Evolutionary conservation across 768 basidiomycete species (phyloP).

Genomic region (Serendipita sp.): DNA sequence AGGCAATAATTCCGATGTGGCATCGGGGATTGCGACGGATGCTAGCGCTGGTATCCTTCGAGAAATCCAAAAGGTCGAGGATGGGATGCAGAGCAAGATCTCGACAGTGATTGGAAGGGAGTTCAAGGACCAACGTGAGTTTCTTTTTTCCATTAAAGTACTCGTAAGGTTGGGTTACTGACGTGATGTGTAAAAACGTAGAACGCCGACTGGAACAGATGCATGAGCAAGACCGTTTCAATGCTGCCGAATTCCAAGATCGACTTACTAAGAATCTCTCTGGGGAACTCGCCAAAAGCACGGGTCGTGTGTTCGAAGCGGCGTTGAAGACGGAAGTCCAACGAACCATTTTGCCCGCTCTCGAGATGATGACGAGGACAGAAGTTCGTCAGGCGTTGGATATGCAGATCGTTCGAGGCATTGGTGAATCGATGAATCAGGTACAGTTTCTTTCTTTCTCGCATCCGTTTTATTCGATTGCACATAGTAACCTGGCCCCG

Average conservation of each 20-base stretch:
- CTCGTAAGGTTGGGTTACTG: not conserved
- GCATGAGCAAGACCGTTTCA: constrained; percentile 42
- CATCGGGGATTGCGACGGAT: not conserved
- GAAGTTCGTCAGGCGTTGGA: constrained; percentile 68
- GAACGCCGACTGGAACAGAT: constrained; percentile 76
- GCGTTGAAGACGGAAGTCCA: constrained; percentile 77
- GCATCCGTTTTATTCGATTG: too few relatives aligned
- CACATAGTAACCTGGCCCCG: not conserved
- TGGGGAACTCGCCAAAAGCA: constrained; percentile 71
- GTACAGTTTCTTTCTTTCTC: constrained; percentile 27
- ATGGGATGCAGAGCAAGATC: constrained; percentile 57
- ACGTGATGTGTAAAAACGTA: constrained; percentile 17
- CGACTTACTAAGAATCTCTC: constrained; percentile 81
- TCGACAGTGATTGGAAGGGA: constrained; percentile 70
- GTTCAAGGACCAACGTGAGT: constrained; percentile 79
- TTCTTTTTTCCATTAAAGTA: not conserved
- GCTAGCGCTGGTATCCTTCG: constrained; percentile 23
- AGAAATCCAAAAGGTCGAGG: constrained; percentile 66
- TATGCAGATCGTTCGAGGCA: constrained; percentile 56
- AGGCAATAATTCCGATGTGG: not conserved
- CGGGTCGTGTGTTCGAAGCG: constrained; percentile 75
- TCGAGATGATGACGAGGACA: constrained; percentile 65
- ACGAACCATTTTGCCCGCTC: constrained; percentile 63
- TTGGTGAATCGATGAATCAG: constrained; percentile 57
- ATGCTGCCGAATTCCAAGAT: constrained; percentile 75